Evolutionary conservation across 495 filamentous ascomycete genomes (phyloP).

Genomic region (Penicillium pulvis): DNA sequence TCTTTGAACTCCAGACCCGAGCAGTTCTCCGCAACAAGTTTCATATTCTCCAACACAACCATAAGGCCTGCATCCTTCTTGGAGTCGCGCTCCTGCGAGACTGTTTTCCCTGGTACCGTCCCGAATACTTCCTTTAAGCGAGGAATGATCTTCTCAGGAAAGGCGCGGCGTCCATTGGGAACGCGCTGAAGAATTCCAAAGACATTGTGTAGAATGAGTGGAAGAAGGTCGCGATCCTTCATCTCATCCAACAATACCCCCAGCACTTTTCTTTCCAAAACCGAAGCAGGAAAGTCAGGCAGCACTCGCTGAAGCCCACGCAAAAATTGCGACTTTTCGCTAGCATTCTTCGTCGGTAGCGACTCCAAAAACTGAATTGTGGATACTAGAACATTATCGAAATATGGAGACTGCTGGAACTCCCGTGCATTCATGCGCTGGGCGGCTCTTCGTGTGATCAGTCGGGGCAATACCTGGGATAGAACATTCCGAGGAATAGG

Average conservation of each 20-base stretch:
- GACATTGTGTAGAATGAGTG: constrained; percentile 83
- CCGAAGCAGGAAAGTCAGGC: constrained; percentile 85
- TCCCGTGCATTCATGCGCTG: constrained; percentile 86
- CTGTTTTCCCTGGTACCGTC: constrained; percentile 47
- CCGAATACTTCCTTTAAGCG: constrained; percentile 81
- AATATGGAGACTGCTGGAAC: constrained; percentile 92
- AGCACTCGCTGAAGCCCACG: constrained; percentile 83
- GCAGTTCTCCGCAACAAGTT: constrained; percentile 73
- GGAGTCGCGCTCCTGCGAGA: constrained; percentile 69
- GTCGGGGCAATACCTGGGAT: constrained; percentile 70
- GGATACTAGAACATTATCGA: constrained; percentile 93
- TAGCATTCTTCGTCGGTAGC: constrained; percentile 85
- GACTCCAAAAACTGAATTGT: constrained; percentile 92
- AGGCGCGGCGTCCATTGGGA: constrained; percentile 72
- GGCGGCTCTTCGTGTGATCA: constrained; percentile 84
- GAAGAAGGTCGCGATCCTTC: constrained; percentile 84
- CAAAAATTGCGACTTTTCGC: constrained; percentile 90
- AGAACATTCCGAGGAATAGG: constrained; percentile 78
- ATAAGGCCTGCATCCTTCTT: constrained; percentile 87
- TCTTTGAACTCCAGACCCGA: constrained; percentile 94
- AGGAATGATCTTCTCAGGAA: constrained; percentile 84
- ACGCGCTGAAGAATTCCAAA: constrained; percentile 81
- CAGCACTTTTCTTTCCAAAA: constrained; percentile 92
- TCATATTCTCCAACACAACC: constrained; percentile 81
- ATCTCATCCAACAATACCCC: constrained; percentile 86